Percentiles rank a stretch among this genome's conserved stretches.
phyloP scores from a whole-genome alignment of 1,284 basidiomycete species.

The Filobasidium uniguttulatum region DNA sequence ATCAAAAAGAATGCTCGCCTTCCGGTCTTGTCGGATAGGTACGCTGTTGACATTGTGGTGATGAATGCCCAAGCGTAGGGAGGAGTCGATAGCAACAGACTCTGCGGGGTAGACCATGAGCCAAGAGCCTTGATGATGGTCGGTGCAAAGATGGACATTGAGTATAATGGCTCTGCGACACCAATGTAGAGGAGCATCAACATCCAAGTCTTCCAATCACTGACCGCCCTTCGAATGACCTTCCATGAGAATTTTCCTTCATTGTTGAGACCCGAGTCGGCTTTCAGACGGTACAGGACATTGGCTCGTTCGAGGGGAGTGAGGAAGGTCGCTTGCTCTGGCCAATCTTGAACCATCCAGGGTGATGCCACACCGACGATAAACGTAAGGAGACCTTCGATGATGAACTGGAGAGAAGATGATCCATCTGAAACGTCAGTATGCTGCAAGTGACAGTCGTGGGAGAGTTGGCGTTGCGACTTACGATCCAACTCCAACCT shows the following conservation, averaged over 20 bases:
- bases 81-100: conserved; percentile 36
- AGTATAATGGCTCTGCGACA: conserved; percentile 35
- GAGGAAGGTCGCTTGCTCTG: conserved; percentile 35
- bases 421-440: background rate
- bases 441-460: background rate
- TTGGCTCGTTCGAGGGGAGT: conserved; percentile 33
- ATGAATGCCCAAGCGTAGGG: conserved; percentile 41
- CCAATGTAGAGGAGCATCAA: conserved; percentile 36
- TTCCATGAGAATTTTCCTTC: conserved; percentile 29
- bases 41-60: conserved; percentile 37
- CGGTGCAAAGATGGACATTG: conserved; percentile 36
- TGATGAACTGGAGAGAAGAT: conserved; percentile 28
- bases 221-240: conserved; percentile 25
- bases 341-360: conserved; percentile 39
- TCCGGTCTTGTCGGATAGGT: conserved; percentile 31
- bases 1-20: conserved; percentile 37
- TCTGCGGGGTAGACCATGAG: conserved; percentile 31
- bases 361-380: conserved; percentile 29
- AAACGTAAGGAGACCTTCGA: conserved; percentile 38
- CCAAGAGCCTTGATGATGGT: conserved; percentile 38
- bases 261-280: conserved; percentile 33
- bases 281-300: conserved; percentile 32
- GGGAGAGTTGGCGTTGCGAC: conserved; percentile 10
- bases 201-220: conserved; percentile 33
- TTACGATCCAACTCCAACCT: conserved; percentile 39